Conservation (phyloP, 495 filamentous ascomycete species). For the Talaromyces trachyspermus region DNA sequence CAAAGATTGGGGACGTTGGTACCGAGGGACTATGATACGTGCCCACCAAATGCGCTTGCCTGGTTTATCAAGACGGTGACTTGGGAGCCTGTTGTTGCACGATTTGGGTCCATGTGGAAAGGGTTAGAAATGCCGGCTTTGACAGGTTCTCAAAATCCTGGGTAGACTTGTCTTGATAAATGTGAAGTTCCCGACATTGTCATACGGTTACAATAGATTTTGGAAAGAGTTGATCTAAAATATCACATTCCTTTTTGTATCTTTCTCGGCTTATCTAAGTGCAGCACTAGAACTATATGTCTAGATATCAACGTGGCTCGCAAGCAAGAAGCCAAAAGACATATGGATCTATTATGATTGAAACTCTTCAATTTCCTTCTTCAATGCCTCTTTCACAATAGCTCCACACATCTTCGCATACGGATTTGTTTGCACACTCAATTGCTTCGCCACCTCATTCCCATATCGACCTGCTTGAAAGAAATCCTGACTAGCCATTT, state of each 20-base stretch:
- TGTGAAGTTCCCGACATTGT: no score
- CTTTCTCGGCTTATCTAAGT: no score
- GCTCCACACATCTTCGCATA: slow-evolving; percentile 82
- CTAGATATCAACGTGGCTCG: no score
- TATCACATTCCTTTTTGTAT: background rate
- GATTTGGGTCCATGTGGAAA: background rate
- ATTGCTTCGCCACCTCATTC: slow-evolving; percentile 64
- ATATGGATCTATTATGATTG: slow-evolving; percentile 5
- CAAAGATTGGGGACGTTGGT: background rate
- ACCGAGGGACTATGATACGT: no score
- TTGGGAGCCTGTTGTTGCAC: background rate
- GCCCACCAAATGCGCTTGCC: no score
- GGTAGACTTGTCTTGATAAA: no score
- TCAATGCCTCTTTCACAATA: slow-evolving; percentile 81
- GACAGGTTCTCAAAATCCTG: no score
- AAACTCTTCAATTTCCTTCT: slow-evolving; percentile 51
- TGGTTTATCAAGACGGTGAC: background rate
- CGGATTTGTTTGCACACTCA: slow-evolving; percentile 78
- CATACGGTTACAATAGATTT: no score
- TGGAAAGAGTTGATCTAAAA: background rate
- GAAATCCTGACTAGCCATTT: slow-evolving; percentile 67
- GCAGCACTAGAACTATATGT: no score
- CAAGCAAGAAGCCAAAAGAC: slow-evolving; percentile 4
- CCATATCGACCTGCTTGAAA: slow-evolving; percentile 69
- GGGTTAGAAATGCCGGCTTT: background rate